Conservation (phyloP, 2,329 filamentous ascomycete genomes). For the Rhinocladiella similis region DNA sequence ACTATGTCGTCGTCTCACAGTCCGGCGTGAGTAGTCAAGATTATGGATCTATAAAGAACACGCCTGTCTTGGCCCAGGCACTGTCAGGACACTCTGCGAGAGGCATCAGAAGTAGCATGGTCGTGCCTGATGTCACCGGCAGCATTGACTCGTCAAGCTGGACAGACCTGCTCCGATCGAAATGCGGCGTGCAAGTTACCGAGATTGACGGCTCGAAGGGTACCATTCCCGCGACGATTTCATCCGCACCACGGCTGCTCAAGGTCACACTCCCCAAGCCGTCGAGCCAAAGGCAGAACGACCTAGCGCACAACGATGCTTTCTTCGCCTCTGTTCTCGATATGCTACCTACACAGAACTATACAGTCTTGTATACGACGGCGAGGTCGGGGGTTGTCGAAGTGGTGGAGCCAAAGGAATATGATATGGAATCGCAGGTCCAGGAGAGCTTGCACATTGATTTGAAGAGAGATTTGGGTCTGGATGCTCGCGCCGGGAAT, state of each 20-base stretch:
- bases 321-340: conserved; percentile 50
- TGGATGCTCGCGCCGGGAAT: conserved; percentile 28
- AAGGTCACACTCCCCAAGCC: conserved; percentile 46
- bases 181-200: conserved; percentile 48
- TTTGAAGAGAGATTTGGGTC: conserved; percentile 65
- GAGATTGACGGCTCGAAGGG: conserved; percentile 43
- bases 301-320: conserved; percentile 36
- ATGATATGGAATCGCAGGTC: conserved; percentile 66
- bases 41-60: conserved; percentile 55
- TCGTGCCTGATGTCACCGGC: conserved; percentile 56
- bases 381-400: conserved; percentile 21
- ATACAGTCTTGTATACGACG: conserved; percentile 70
- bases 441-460: conserved; percentile 67
- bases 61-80: conserved; percentile 45
- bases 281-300: conserved; percentile 12
- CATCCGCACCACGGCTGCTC: conserved; percentile 38
- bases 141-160: conserved; percentile 47
- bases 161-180: conserved; percentile 42
- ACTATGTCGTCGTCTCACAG: conserved; percentile 77
- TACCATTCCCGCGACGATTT: conserved; percentile 24
- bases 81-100: conserved; percentile 12
- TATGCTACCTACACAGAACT: conserved; percentile 53
- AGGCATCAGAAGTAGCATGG: conserved; percentile 51
- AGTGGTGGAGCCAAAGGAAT: conserved; percentile 43
- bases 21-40: conserved; percentile 71